A percentile compares a stretch with the other conserved stretches of the same genome.
These are phyloP conservation scores for Dictyophora rubrovolvata DNA, from an alignment of 768 basidiomycete genomes.

Conservation along the genomic window DNA sequence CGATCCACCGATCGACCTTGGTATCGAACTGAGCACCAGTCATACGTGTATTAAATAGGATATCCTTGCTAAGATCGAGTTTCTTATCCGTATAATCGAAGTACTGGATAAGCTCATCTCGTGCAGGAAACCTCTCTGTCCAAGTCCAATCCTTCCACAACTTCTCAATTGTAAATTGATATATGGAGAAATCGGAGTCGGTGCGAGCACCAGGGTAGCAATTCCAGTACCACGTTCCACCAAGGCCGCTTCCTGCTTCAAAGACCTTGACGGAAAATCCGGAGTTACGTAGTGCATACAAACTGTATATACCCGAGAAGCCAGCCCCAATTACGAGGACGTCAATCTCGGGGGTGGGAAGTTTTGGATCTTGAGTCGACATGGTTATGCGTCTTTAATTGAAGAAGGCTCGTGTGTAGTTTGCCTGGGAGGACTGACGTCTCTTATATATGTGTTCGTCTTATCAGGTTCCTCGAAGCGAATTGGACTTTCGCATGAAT, in stretches of 20 bases:
- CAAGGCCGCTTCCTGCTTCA: background rate
- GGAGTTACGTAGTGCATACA: background rate
- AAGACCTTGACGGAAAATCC: background rate
- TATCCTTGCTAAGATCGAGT: background rate
- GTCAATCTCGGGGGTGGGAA: background rate
- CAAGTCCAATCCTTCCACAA: background rate
- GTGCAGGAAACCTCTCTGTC: background rate
- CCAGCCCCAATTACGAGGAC: background rate
- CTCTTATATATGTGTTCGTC: too few species aligned
- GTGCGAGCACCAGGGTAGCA: background rate
- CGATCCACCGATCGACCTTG: background rate
- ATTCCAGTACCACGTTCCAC: constrained; percentile 6
- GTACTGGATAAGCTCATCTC: background rate
- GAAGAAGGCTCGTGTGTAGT: too few species aligned
- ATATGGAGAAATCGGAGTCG: constrained; percentile 1
- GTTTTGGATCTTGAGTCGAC: too few species aligned
- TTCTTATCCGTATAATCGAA: background rate
- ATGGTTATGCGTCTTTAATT: too few species aligned
- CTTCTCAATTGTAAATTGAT: background rate
- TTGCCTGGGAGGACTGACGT: too few species aligned
- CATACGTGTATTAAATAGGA: background rate
- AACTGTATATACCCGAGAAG: background rate
- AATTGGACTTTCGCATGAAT: too few species aligned
- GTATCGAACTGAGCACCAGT: background rate
- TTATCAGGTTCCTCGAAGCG: too few species aligned